Conservation (phyloP, 768 basidiomycete genomes). For the Suillus plorans region DNA sequence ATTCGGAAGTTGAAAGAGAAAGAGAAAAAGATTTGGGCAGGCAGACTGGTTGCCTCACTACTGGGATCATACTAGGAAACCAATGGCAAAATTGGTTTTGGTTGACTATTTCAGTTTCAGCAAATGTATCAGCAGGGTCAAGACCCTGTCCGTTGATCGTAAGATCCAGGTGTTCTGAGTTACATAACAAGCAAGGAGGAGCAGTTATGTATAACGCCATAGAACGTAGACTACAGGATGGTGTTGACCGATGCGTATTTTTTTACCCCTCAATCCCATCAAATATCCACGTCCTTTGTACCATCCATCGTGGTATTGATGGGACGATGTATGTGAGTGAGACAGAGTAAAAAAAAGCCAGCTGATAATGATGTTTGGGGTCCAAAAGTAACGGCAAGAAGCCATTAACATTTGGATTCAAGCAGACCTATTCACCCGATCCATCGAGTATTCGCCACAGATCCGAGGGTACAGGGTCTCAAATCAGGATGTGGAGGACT, state of each 20-base stretch:
- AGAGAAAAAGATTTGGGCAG: too few relatives aligned
- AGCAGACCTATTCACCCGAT: not conserved
- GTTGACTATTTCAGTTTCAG: not conserved
- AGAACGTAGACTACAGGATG: not conserved
- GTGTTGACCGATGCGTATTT: not conserved
- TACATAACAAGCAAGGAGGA: not conserved
- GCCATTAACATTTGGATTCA: not conserved
- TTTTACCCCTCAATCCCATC: not conserved
- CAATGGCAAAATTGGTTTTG: not conserved
- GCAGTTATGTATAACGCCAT: not conserved
- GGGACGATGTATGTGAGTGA: not conserved
- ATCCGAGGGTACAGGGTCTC: not conserved
- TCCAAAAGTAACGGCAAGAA: not conserved
- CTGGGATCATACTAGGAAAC: not conserved
- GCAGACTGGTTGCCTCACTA: too few relatives aligned
- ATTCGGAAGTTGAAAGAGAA: too few relatives aligned
- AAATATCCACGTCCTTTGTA: not conserved
- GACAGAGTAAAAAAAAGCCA: not conserved
- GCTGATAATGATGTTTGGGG: not conserved
- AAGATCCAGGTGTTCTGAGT: not conserved
- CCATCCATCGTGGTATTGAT: not conserved
- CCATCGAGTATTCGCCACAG: not conserved
- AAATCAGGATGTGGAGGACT: not conserved
- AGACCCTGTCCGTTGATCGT: not conserved
- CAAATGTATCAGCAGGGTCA: not conserved